phyloP scores from a whole-genome alignment of 768 basidiomycete species.

The Boletus insuetus region DNA sequence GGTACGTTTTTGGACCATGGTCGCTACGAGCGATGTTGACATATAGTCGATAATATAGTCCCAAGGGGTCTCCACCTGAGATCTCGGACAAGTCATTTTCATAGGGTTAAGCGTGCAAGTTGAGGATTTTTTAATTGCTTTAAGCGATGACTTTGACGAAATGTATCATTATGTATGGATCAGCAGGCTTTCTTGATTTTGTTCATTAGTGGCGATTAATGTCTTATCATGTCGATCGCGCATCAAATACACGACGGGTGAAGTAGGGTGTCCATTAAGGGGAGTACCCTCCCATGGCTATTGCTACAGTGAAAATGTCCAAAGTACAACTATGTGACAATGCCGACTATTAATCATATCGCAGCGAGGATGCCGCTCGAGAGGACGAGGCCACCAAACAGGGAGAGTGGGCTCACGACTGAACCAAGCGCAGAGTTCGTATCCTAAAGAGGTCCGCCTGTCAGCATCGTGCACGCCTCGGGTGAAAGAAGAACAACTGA shows the following conservation, averaged over 20 bases:
- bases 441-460: constrained; percentile 6
- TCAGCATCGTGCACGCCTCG: background rate
- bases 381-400: constrained; percentile 23
- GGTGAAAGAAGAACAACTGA: background rate
- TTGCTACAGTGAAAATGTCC: constrained; percentile 17
- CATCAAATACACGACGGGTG: background rate
- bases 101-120: background rate
- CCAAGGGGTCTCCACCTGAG: background rate
- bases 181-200: background rate
- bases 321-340: constrained; percentile 1
- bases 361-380: constrained; percentile 19
- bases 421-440: constrained; percentile 22
- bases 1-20: constrained; percentile 22
- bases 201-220: too few species aligned
- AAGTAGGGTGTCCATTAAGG: background rate
- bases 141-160: background rate
- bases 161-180: background rate
- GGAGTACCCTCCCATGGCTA: background rate
- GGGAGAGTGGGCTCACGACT: constrained; percentile 12
- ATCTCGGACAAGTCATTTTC: background rate
- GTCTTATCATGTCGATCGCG: background rate
- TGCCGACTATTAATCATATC: constrained; percentile 5
- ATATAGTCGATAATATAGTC: constrained; percentile 1
- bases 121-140: background rate
- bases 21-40: constrained; percentile 3